Conservation (phyloP, 2,329 filamentous ascomycete species). For the Apiospora phragmitis region DNA sequence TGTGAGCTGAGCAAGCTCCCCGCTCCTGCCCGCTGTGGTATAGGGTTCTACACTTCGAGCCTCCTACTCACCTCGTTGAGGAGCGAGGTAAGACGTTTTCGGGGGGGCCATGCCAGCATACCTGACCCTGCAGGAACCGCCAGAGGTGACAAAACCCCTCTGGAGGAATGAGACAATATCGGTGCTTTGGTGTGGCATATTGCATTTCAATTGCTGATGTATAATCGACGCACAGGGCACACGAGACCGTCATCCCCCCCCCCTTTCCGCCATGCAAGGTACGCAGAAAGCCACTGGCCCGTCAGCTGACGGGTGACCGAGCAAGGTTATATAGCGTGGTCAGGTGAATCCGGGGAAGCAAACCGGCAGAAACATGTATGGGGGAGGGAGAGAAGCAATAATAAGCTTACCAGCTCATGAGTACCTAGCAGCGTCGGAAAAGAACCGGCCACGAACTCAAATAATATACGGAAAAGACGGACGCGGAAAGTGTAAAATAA, state of each 20-base stretch:
- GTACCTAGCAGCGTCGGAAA: not conserved
- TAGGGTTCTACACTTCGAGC: not conserved
- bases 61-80: not conserved
- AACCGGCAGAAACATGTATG: not conserved
- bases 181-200: conserved; percentile 1
- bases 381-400: not conserved
- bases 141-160: not conserved
- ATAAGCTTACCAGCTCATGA: not conserved
- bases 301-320: conserved; percentile 4
- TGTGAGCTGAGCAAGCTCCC: not conserved
- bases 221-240: not conserved
- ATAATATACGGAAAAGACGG: not conserved
- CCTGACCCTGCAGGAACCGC: not conserved
- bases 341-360: conserved; percentile 8
- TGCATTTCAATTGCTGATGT: not conserved
- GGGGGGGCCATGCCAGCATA: not conserved
- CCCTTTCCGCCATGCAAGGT: not conserved
- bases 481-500: not conserved
- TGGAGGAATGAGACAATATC: not conserved
- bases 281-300: not conserved
- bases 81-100: no score
- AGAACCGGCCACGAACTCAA: conserved; percentile 2
- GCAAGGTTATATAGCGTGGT: not conserved
- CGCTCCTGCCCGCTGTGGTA: not conserved
- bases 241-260: not conserved